These are phyloP conservation scores for Tetrahymena malaccensis DNA, from an alignment of 73 alveolate genomes.

Conservation along the genomic window DNA sequence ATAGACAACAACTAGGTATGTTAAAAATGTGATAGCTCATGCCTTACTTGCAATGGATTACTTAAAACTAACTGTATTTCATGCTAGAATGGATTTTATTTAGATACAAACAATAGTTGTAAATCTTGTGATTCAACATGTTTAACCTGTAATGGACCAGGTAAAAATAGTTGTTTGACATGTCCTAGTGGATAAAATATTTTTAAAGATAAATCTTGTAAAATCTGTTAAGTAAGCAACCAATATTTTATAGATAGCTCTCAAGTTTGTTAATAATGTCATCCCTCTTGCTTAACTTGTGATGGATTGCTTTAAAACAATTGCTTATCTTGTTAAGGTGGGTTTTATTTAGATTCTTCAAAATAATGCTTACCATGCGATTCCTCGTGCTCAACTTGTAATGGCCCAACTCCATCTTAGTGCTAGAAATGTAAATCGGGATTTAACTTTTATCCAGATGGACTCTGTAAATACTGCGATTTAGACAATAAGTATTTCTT, in stretches of 20 bases:
- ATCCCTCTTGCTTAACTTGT: neutral
- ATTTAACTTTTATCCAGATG: neutral
- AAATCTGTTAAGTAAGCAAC: neutral
- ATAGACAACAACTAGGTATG: neutral
- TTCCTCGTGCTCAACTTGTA: neutral
- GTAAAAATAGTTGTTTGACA: neutral
- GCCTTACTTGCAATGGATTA: neutral
- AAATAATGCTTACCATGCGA: neutral
- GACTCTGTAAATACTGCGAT: neutral
- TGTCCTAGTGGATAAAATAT: neutral
- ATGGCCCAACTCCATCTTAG: neutral
- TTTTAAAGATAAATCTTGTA: neutral
- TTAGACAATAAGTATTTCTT: neutral
- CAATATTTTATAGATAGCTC: neutral
- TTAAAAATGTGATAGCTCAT: neutral
- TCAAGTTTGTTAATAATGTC: neutral
- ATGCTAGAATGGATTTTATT: neutral
- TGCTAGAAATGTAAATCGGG: neutral
- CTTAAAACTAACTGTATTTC: neutral
- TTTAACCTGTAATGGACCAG: neutral
- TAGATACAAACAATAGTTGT: neutral
- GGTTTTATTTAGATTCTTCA: neutral
- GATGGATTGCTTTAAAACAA: neutral
- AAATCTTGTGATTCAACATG: neutral
- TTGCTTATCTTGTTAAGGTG: neutral